Evolutionary conservation across 164 flowering plant species (phyloP).

Genomic region (Nymphaea colorata): DNA sequence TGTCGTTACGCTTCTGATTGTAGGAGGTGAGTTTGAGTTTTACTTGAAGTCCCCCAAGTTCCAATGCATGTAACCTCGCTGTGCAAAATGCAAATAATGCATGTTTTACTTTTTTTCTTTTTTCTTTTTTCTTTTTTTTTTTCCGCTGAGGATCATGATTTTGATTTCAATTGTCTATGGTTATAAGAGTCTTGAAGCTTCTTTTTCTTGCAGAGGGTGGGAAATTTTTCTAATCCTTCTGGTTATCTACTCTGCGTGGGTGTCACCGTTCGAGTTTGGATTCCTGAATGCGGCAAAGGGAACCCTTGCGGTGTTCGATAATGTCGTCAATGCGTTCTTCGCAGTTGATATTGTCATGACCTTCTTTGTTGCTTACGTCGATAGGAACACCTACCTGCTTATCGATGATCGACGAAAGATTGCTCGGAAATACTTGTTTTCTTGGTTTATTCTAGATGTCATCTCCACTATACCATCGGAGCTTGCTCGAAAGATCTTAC

Average conservation of each 20-base stretch:
- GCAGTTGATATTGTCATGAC: constrained; percentile 74
- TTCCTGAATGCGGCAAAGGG: constrained; percentile 44
- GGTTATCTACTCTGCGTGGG: constrained; percentile 90
- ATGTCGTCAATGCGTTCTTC: constrained; percentile 85
- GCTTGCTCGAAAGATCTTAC: constrained; percentile 37
- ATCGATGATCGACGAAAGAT: constrained; percentile 56
- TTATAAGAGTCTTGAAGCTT: too few species aligned
- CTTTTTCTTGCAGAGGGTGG: constrained; percentile 37
- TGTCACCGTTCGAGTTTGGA: constrained; percentile 83
- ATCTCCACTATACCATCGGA: constrained; percentile 83
- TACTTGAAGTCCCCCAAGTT: too few species aligned
- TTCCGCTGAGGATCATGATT: too few species aligned
- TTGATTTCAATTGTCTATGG: too few species aligned
- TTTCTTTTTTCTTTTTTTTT: background rate
- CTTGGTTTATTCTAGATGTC: constrained; percentile 79
- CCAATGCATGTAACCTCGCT: too few species aligned
- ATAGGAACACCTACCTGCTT: constrained; percentile 46
- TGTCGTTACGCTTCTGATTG: too few species aligned
- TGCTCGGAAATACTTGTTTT: constrained; percentile 55
- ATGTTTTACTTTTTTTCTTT: too few species aligned
- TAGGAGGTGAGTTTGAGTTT: too few species aligned
- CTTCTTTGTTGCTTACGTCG: constrained; percentile 87
- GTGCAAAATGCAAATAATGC: too few species aligned
- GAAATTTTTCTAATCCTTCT: constrained; percentile 57
- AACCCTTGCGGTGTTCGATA: constrained; percentile 48